A percentile compares a stretch with the other conserved stretches of the same genome.
These are phyloP conservation scores for Sesbania bispinosa DNA, from an alignment of 306 rosid species.

Conservation along the genomic window DNA sequence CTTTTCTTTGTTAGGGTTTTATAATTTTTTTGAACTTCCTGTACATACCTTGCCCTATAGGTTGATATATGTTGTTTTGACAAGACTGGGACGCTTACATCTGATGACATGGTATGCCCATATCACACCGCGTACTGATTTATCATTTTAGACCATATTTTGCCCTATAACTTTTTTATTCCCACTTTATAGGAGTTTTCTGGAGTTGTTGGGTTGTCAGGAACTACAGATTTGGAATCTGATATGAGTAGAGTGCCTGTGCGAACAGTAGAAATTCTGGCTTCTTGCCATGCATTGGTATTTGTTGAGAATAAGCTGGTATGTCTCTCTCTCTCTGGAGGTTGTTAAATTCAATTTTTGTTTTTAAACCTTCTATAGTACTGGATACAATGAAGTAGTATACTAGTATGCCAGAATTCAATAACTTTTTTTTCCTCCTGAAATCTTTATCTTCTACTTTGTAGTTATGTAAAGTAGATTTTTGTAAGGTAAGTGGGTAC, in stretches of 20 bases:
- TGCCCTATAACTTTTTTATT: conserved; percentile 18
- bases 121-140: conserved; percentile 1
- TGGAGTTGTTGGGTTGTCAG: conserved; percentile 78
- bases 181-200: conserved; percentile 65
- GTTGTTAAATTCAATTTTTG: conserved; percentile 6
- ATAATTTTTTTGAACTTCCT: conserved; percentile 18
- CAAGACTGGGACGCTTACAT: conserved; percentile 99
- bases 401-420: not conserved
- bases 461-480: not conserved
- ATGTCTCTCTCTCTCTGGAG: conserved; percentile 23
- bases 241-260: conserved; percentile 64
- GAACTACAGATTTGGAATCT: conserved; percentile 61
- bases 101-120: conserved; percentile 92
- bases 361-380: not conserved
- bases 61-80: conserved; percentile 99
- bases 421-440: not conserved
- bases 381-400: not conserved
- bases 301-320: conserved; percentile 98
- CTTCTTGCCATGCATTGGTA: conserved; percentile 98
- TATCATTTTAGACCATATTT: conserved; percentile 3
- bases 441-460: not conserved
- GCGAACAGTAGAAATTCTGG: conserved; percentile 82
- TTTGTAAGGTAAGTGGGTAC: conserved; percentile 14
- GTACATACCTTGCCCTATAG: conserved; percentile 43
- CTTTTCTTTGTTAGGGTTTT: not conserved